Conservation (phyloP, 2,329 filamentous ascomycete genomes). For the Helicocarpus griseus region DNA sequence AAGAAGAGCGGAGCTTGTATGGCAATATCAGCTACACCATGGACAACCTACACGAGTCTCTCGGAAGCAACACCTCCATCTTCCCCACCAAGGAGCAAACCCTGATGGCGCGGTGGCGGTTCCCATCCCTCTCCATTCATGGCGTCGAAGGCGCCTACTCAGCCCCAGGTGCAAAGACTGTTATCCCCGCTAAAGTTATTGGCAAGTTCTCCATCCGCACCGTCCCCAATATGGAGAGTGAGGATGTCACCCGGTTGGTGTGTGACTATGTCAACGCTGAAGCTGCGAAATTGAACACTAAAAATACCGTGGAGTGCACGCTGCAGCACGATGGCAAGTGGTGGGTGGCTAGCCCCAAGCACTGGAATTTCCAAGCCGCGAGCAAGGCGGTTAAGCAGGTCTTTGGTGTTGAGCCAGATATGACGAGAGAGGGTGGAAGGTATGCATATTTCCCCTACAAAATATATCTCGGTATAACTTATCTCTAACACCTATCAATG, state of each 20-base stretch:
- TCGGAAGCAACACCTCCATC: constrained; percentile 82
- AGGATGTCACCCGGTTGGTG: constrained; percentile 76
- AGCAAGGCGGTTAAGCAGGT: constrained; percentile 94
- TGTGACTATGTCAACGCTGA: constrained; percentile 73
- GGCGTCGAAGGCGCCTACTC: constrained; percentile 93
- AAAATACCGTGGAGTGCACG: constrained; percentile 77
- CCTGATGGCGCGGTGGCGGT: constrained; percentile 93
- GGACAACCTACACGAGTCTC: constrained; percentile 84
- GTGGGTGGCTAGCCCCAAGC: constrained; percentile 96
- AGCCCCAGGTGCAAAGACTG: constrained; percentile 88
- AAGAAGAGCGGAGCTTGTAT: constrained; percentile 83
- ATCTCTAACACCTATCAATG: constrained; percentile 17
- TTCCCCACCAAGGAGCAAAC: constrained; percentile 81
- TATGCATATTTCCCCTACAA: constrained; percentile 30
- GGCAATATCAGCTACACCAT: constrained; percentile 87
- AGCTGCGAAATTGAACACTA: constrained; percentile 79
- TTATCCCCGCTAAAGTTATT: constrained; percentile 94
- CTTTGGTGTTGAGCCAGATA: constrained; percentile 85
- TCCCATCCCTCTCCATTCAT: constrained; percentile 87
- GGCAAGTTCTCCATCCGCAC: constrained; percentile 98
- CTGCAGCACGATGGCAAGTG: constrained; percentile 91
- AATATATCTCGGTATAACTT: constrained; percentile 4
- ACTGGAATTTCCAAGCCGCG: constrained; percentile 97
- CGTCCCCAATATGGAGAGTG: constrained; percentile 93
- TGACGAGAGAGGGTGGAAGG: constrained; percentile 91